A percentile compares a stretch with the other conserved stretches of the same genome.
phyloP scores from a whole-genome alignment of 352 stramenopile species.

The Phytopythium ostracodes region DNA sequence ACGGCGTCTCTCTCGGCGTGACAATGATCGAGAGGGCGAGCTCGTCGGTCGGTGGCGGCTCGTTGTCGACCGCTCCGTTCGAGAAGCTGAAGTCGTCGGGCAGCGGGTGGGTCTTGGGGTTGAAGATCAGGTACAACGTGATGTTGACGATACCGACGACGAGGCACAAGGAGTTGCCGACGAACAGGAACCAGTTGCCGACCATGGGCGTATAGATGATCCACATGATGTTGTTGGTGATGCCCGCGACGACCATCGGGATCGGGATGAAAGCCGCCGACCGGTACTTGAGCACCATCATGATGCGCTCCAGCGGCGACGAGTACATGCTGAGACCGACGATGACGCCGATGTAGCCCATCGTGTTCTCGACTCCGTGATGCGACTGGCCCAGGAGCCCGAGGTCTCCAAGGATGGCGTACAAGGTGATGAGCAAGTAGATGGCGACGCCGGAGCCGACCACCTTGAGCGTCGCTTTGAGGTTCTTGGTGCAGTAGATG shows the following conservation, averaged over 20 bases:
- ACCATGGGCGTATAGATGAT: constrained; percentile 30
- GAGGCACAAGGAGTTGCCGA: constrained; percentile 20
- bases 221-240: constrained; percentile 33
- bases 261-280: constrained; percentile 32
- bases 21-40: constrained; percentile 4
- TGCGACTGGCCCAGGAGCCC: constrained; percentile 30
- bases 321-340: constrained; percentile 25
- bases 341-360: constrained; percentile 26
- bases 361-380: constrained; percentile 18
- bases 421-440: constrained; percentile 19
- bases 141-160: constrained; percentile 19
- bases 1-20: not conserved
- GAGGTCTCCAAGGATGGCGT: constrained; percentile 17
- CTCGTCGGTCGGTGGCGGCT: constrained; percentile 1
- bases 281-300: constrained; percentile 31
- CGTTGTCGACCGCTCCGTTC: not conserved
- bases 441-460: constrained; percentile 8
- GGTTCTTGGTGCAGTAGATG: constrained; percentile 22
- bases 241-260: constrained; percentile 21
- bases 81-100: constrained; percentile 16
- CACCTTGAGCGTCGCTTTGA: constrained; percentile 17
- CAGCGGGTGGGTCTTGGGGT: constrained; percentile 27
- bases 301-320: constrained; percentile 30
- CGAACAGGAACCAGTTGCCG: constrained; percentile 33
- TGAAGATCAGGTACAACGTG: constrained; percentile 24